Percentiles rank a stretch among this genome's conserved stretches.
These are phyloP conservation scores for Arthonia radiata DNA, from an alignment of 495 filamentous ascomycete genomes.

Conservation along the genomic window DNA sequence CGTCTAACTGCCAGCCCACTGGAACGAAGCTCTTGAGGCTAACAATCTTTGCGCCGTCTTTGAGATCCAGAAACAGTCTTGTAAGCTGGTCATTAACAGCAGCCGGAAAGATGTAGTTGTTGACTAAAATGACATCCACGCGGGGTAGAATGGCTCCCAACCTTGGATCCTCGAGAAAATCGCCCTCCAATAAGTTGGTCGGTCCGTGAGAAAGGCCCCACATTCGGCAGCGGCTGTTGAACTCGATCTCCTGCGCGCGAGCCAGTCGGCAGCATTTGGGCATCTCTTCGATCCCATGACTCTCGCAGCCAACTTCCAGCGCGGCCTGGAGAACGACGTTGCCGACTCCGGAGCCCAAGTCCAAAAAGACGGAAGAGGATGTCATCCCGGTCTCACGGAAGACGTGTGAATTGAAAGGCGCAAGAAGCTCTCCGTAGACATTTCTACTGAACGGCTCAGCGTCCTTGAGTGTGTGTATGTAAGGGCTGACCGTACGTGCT, in stretches of 20 bases:
- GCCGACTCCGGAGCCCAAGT: conserved; percentile 82
- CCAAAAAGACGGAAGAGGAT: conserved; percentile 66
- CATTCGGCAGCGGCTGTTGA: conserved; percentile 54
- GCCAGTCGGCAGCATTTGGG: conserved; percentile 63
- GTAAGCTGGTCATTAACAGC: conserved; percentile 65
- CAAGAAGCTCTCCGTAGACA: conserved; percentile 81
- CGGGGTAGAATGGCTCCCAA: conserved; percentile 49
- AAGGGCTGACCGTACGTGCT: conserved; percentile 72
- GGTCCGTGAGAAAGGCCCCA: conserved; percentile 68
- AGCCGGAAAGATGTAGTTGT: conserved; percentile 85
- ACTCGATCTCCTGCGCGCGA: conserved; percentile 34
- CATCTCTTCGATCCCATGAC: conserved; percentile 94
- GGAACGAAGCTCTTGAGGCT: conserved; percentile 63
- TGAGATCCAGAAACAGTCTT: conserved; percentile 81
- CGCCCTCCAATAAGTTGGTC: conserved; percentile 58
- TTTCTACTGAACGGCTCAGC: conserved; percentile 76
- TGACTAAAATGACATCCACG: conserved; percentile 83
- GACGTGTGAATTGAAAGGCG: conserved; percentile 55
- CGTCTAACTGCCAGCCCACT: conserved; percentile 38
- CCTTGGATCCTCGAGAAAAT: conserved; percentile 51
- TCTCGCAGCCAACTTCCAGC: conserved; percentile 77
- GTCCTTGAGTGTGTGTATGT: conserved; percentile 52
- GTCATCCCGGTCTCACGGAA: conserved; percentile 56
- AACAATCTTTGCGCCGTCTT: conserved; percentile 71
- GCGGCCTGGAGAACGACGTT: conserved; percentile 91